Base-by-base conservation (phyloP, 768 basidiomycete species). In the Tulasnella sp. region DNA sequence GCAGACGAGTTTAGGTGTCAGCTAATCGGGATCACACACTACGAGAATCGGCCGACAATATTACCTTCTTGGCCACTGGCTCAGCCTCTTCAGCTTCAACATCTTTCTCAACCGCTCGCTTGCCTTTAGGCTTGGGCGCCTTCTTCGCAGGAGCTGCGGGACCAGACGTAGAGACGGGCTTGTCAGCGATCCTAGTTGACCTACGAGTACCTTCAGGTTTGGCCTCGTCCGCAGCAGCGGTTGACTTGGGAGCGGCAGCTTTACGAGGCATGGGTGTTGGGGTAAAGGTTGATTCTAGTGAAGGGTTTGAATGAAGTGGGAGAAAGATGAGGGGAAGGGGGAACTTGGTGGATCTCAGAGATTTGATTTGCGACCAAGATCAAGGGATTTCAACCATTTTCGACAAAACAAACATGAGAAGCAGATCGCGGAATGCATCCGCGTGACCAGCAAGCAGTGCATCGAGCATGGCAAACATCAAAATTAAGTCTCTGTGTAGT, bases 181-280 rank as follows among this genome's bases (percentile, higher is more conserved):
- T 66, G 56, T 69, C 69, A 3, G 80, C 78, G 58, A 84, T 77
- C 53, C 83, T 72, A 15, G 76, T 74, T 3, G 83, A 85, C 58
- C 83, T 75, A 61, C 82, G 74, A 44, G 62, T 30, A 19, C 49
- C 50, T 4, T 41, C 38, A 8, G 78, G 77, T 44, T 77, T 73
- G 44, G 72, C 71, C 32, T 71, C 63, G 50, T 70, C 70, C 59
- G 74, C 66, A 23, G 54, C 61, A 42, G 58, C 64, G 11, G 64
- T 51, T 29, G 62, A 59, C 43, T 32, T 60, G 17, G 51, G 26
- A 30, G 58, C 27, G 43, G 62, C 27, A 41, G 58, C 62, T 51
- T 60, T 53, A 48, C 59, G 59, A n/a, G 59, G 51, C 59, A 61
- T 63, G 15, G 34, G 34, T 38, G 34, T 7, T 38, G 5, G 34